Conservation (phyloP, 257 asterid genomes). For the Jaltomata sinuosa region DNA sequence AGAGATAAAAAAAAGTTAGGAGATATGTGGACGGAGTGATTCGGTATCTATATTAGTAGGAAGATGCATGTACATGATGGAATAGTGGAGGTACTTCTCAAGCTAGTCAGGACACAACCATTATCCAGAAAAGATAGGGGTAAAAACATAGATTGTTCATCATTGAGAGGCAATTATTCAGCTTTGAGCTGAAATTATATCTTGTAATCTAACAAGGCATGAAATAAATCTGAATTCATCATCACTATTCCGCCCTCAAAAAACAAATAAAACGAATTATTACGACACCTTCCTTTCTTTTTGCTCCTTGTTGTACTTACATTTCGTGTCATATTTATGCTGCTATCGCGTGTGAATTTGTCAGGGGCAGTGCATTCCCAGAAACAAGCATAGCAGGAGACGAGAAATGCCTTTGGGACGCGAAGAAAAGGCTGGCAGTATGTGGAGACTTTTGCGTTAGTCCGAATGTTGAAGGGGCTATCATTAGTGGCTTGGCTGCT, state of each 20-base stretch:
- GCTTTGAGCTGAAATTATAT: neutral
- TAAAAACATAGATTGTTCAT: neutral
- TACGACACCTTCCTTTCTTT: neutral
- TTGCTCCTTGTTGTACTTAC: neutral
- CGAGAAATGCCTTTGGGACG: conserved; percentile 74
- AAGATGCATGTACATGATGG: neutral
- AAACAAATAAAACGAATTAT: neutral
- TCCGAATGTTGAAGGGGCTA: conserved; percentile 87
- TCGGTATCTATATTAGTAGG: neutral
- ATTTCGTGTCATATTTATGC: neutral
- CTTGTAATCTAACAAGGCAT: neutral
- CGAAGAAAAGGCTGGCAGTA: conserved; percentile 51
- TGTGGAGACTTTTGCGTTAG: conserved; percentile 80
- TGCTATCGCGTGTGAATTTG: neutral
- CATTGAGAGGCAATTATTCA: neutral
- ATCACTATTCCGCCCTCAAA: neutral
- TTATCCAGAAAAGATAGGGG: neutral
- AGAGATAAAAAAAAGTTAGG: neutral
- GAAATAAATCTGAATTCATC: neutral
- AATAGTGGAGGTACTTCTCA: neutral
- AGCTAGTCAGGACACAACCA: neutral
- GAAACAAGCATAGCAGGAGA: conserved; percentile 45
- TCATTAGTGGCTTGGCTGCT: conserved; percentile 74
- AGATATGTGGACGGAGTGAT: neutral
- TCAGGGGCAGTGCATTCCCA: conserved; percentile 94